Base-by-base conservation (phyloP, 2,329 filamentous ascomycete genomes). In the Geosmithia flava region DNA sequence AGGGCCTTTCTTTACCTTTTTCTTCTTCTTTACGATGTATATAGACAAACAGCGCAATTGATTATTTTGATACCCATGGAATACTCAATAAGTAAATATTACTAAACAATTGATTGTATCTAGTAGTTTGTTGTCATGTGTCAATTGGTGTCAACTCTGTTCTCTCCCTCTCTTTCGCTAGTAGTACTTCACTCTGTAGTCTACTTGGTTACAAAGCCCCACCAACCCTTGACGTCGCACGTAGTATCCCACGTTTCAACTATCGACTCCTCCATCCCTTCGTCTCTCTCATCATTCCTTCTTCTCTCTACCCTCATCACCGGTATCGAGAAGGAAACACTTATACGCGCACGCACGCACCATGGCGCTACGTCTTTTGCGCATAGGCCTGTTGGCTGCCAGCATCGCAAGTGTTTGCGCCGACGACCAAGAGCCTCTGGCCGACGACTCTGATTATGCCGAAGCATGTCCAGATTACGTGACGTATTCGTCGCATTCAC, bases 381-480 rank as follows among this genome's bases (percentile, higher is more conserved):
- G 33, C 15, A 3, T 16, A 16, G 33, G 33, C 6, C 15, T 37
- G 33, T 16, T 37, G 33, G 33, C 33, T 16, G 33, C 33, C 33
- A 37, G 33, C 33, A 11, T 37, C 6, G 33, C 33, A 3, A 37
- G 11, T 33, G 49, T 30, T 19, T 20, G 37, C 13, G 55, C 53
- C 45, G 52, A 48, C 29, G 51, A 56, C 20, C 60, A 62, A 48
- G 49, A 45, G 30, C 58, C 55, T 27, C 51, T 66, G 3, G 46
- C 49, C 20, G 23, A 8, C 23, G 23, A 27, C 23, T 8, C 8
- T 4, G 53, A 58, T 19, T 56, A 58, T 43, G 47, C 49, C 11
- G 56, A 52, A 11, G 61, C 63, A 20, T 71, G 68, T 47, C 68
- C 68, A 3, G 62, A 70, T 45, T 71, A 70, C 53, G 61, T 60